These are phyloP conservation scores for Suillus alpinus DNA, from an alignment of 768 basidiomycete genomes.

Conservation along the genomic window DNA sequence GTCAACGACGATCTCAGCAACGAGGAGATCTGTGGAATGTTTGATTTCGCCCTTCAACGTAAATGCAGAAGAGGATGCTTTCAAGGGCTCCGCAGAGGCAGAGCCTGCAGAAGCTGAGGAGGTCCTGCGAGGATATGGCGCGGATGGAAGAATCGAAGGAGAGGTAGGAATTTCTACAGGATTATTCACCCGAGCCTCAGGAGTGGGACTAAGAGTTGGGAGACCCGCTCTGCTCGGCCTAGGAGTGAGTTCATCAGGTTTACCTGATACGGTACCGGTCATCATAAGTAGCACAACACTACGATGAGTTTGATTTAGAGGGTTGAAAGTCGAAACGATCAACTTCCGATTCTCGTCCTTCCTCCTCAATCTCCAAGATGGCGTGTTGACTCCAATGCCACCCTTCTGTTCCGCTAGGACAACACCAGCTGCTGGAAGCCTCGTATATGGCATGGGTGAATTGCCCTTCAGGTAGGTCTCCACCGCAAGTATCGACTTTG, in stretches of 20 bases:
- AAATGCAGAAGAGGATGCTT: slow-evolving; percentile 52
- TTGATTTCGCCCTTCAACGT: slow-evolving; percentile 60
- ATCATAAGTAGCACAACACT: slow-evolving; percentile 47
- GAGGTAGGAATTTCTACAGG: slow-evolving; percentile 20
- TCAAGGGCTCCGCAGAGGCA: slow-evolving; percentile 32
- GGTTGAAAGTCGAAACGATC: slow-evolving; percentile 52
- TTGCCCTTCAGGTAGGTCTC: slow-evolving; percentile 70
- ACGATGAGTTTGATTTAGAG: slow-evolving; percentile 49
- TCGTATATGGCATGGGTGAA: slow-evolving; percentile 63
- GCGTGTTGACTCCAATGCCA: slow-evolving; percentile 22
- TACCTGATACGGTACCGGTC: slow-evolving; percentile 13
- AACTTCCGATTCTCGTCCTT: slow-evolving; percentile 59
- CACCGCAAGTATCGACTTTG: slow-evolving; percentile 67
- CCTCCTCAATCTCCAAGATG: slow-evolving; percentile 55
- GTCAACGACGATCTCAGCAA: slow-evolving; percentile 79
- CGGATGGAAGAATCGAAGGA: slow-evolving; percentile 16
- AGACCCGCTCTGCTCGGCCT: slow-evolving; percentile 38
- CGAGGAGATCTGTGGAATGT: slow-evolving; percentile 64
- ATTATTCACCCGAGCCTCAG: slow-evolving; percentile 14
- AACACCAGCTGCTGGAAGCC: slow-evolving; percentile 65
- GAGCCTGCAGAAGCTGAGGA: slow-evolving; percentile 30
- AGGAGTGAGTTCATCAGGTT: slow-evolving; percentile 37
- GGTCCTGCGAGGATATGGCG: slow-evolving; percentile 13
- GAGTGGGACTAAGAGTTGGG: slow-evolving; percentile 13
- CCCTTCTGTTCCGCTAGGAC: slow-evolving; percentile 51